Base-by-base conservation (phyloP, 1,139 yeast genomes). In the Cylindricascospora bacillispora region DNA sequence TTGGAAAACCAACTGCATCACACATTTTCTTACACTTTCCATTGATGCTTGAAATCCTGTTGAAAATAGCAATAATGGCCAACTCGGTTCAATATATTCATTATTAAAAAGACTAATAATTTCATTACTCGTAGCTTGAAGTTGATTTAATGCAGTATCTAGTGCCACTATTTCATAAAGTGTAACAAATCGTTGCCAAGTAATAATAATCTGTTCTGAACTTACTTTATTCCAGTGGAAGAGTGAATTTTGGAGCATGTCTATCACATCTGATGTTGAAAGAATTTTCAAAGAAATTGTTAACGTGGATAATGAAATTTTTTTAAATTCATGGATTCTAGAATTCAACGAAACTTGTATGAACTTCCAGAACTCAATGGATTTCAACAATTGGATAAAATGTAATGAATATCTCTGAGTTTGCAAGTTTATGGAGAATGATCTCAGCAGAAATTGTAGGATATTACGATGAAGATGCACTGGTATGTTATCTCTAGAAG, bases 101-200 rank as follows among this genome's bases (percentile, higher is more conserved):
- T 71, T 66, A 0, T 74, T 60, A 24, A 82, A 62, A 15, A 82
- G 54, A 2, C 57, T 58, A 4, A 73, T 53, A 24, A 85, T 67
- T 45, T 82, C 94, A 5, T 57, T 56, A 2, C 70, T 56, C 0
- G 93, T 92, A 9, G 85, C 95, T 41, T 76, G 76, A 0, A 89
- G 74, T 53, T 85, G 95, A 45, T 85, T 86, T 44, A 81, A 59
- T 0, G 95, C 80, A 0, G 94, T 76, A 49, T 85, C 95, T 28
- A 85, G 67, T 2, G 85, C 92, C 24, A 82, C 58, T 28, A 85
- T 78, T 47, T 85, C 94, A 41, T 73, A 78, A 10, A 85, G 57
- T 0, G 94, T 80, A 20, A 73, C 63, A 44, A 63, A 85, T 36
- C 82, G 63, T 28, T 70, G 65, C 95, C 95, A 85, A 27, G 73